Conservation (phyloP, 1,284 basidiomycete genomes). For the Prillingera fragicola region DNA sequence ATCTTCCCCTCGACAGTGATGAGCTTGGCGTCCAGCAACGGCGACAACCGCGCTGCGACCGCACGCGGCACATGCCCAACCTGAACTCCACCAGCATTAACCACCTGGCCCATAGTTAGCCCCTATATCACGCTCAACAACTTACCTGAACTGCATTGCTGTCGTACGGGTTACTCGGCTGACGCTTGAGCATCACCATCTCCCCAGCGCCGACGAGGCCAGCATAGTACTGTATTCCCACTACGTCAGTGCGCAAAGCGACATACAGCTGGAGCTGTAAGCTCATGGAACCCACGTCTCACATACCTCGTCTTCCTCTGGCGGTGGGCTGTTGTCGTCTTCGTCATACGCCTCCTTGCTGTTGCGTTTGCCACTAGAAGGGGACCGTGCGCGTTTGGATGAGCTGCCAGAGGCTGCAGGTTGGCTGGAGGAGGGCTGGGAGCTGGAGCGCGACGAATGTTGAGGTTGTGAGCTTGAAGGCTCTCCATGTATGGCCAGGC, state of each 20-base stretch:
- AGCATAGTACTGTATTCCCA: slow-evolving; percentile 76
- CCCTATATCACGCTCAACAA: slow-evolving; percentile 46
- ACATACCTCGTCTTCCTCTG: slow-evolving; percentile 29
- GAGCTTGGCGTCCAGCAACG: slow-evolving; percentile 60
- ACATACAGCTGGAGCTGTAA: slow-evolving; percentile 61
- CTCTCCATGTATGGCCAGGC: background rate
- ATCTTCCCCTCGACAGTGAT: slow-evolving; percentile 64
- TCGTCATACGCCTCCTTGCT: slow-evolving; percentile 3
- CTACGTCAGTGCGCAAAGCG: slow-evolving; percentile 58
- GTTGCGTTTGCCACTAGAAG: background rate
- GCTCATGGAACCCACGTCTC: background rate
- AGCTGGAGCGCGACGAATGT: background rate
- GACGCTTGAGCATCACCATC: slow-evolving; percentile 64
- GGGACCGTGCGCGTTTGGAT: slow-evolving; percentile 1
- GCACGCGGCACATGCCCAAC: slow-evolving; percentile 69
- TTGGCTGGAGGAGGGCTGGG: background rate
- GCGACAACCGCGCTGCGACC: slow-evolving; percentile 59
- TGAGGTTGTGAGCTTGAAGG: background rate
- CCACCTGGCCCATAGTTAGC: slow-evolving; percentile 53
- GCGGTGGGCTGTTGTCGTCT: slow-evolving; percentile 13
- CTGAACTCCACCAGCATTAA: slow-evolving; percentile 65
- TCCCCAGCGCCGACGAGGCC: slow-evolving; percentile 72
- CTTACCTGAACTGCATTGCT: slow-evolving; percentile 48
- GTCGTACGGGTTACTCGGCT: slow-evolving; percentile 66
- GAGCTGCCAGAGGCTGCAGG: background rate